phyloP scores from a whole-genome alignment of 2,329 filamentous ascomycete species.

The Huntiella moniliformis region DNA sequence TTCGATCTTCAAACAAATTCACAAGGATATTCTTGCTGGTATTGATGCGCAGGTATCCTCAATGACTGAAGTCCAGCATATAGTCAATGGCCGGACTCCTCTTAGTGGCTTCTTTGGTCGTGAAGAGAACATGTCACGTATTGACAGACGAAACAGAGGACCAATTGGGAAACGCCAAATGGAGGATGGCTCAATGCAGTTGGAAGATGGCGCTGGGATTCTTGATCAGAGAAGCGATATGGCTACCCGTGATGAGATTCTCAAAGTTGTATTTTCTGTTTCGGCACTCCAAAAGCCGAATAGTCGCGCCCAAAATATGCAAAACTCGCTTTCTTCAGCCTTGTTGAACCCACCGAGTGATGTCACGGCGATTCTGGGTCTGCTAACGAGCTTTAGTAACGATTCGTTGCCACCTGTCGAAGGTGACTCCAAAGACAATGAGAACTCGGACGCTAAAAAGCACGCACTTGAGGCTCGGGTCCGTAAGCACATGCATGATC shows the following conservation, averaged over 20 bases:
- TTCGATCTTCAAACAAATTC: constrained; percentile 73
- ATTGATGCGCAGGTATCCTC: constrained; percentile 62
- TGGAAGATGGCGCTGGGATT: constrained; percentile 38
- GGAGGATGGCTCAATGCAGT: constrained; percentile 42
- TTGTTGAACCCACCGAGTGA: constrained; percentile 15
- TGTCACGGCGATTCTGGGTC: constrained; percentile 7
- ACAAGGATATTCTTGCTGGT: constrained; percentile 61
- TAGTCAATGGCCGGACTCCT: constrained; percentile 56
- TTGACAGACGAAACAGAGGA: constrained; percentile 35
- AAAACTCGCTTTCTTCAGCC: constrained; percentile 13
- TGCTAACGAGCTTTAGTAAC: constrained; percentile 3
- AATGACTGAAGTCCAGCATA: constrained; percentile 55
- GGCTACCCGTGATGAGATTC: constrained; percentile 39
- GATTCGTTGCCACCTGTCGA: neutral
- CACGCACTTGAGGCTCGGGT: constrained; percentile 13
- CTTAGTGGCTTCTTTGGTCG: constrained; percentile 58
- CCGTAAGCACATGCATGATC: constrained; percentile 40
- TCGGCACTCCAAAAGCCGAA: constrained; percentile 6
- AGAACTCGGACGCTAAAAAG: too few relatives aligned
- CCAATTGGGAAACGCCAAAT: constrained; percentile 50
- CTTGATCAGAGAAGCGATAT: constrained; percentile 43
- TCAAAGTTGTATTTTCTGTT: constrained; percentile 32
- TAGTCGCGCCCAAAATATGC: constrained; percentile 2
- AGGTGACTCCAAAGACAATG: neutral
- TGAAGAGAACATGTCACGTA: constrained; percentile 46